Base-by-base conservation (phyloP, 345 rosid genomes). In the Camelina laxa region DNA sequence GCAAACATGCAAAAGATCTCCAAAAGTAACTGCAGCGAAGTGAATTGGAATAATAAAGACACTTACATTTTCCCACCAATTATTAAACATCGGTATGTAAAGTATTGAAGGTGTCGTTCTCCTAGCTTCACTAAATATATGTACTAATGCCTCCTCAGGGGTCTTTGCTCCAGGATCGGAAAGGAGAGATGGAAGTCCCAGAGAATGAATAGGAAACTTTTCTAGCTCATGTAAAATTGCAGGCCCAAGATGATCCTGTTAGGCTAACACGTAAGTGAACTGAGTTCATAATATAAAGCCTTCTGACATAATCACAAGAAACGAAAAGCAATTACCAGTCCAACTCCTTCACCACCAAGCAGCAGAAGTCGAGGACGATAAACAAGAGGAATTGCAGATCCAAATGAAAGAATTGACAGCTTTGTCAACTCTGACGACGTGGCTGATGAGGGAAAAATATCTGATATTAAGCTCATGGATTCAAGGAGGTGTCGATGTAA, bases 211-310 rank as follows among this genome's bases (percentile, higher is more conserved):
- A 19, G 99, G 99, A 82, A 90, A 90, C 53, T 90, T 95, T 88
- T 95, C 99, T 81, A 95, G 84, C 80, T 95, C 96, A 79, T 95
- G 99, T 64, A 95, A 80, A 78, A 95, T 80, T 48, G 99, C 97
- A 78, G 99, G 99, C 81, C 99, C 99, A 68, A 95, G 89, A 82
- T 95, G 99, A 90, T 95, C 99, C 98, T 95, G 96, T 78, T 80
- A 82, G 78, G 83, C 85, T 87, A 85, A 83, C 86, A 85, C 87
- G 96, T 87, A 78, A 84, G 93, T 90, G 84, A 44, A 84, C 78
- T 88, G 67, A 84, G 85, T 77, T 78, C 79, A 51, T 62, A 77
- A 67, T 31, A 59, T 20, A 72, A 50, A 53, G 41, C 47, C 22
- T 86, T 69, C 63, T 54, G 66, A 15, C 10, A 66, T 20, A 72